Evolutionary conservation across 441 rosid genomes (phyloP), one percentile per base, ranked within the genome.

Genomic region (Syzygium malaccense): DNA sequence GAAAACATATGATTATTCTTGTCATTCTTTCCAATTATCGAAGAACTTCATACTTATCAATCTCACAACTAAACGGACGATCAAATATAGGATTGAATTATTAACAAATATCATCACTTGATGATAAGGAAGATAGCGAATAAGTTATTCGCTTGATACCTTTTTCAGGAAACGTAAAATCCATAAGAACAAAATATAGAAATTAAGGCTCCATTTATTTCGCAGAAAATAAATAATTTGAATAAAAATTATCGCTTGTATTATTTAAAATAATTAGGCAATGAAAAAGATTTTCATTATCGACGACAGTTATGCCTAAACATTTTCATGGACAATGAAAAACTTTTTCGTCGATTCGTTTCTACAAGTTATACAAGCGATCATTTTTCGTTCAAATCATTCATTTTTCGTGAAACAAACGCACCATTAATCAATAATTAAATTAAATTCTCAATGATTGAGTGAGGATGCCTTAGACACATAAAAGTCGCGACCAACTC

Each of bases 361-460:
- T 28, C 0, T 13, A 1, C 17, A 60, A 28, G 6, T 0, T 0
- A 28, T 13, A 1, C 17, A 60, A 28, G 6, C 0, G 1, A 28
- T 60, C 8, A 60, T 28, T 14, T 60, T 28, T 28, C 2, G 0
- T 28, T 15, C 2, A 28, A 28, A 28, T 28, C 8, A 28, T 60
- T 60, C 0, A 60, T 60, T 60, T 28, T 28, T 14, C 12, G 1
- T 13, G 1, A 28, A 28, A 60, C 8, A 28, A 60, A 28, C 0
- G 2, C 0, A 60, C 4, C 17, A 1, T 71, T 71, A 37, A 23
- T 28, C 7, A 2, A 5, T 62, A 62, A 14, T 14, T n/a, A n/a
- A 62, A 62, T n/a, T 15, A 30, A 14, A 30, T 30, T 62, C 71
- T n/a, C 37, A 30, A 14, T n/a, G 33, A 68, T 37, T 20, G 49